Conservation (phyloP, 495 filamentous ascomycete species). For the Cudoniella acicularis region DNA sequence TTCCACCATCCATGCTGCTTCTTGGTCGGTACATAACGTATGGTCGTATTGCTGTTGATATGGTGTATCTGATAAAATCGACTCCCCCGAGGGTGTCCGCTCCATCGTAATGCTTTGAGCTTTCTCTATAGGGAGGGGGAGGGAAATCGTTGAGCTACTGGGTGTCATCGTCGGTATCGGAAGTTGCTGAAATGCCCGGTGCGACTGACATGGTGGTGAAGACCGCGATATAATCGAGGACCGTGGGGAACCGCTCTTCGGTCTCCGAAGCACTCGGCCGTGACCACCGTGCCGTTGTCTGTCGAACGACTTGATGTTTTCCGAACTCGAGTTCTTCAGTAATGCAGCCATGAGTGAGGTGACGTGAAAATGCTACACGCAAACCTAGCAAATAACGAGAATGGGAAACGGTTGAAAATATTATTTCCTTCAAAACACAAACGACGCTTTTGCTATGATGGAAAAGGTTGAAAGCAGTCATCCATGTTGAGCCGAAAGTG, state of each 20-base stretch:
- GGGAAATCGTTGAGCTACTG: neutral
- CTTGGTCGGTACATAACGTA: constrained; percentile 17
- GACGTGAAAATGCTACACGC: constrained; percentile 5
- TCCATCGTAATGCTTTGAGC: constrained; percentile 20
- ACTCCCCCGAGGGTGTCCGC: constrained; percentile 24
- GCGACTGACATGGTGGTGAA: constrained; percentile 12
- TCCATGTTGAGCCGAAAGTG: neutral
- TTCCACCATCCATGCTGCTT: constrained; percentile 18
- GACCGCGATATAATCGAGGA: constrained; percentile 1
- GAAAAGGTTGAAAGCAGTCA: neutral
- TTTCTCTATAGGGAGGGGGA: constrained; percentile 1
- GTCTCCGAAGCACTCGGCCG: neutral
- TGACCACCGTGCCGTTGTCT: constrained; percentile 11
- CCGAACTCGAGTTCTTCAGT: constrained; percentile 9
- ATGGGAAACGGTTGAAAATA: neutral
- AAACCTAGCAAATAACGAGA: constrained; percentile 3
- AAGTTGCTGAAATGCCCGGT: constrained; percentile 1
- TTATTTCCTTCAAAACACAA: neutral
- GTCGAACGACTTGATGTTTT: constrained; percentile 12
- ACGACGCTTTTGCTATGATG: neutral
- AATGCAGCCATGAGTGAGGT: constrained; percentile 16
- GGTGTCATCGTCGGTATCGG: neutral
- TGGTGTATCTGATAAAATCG: constrained; percentile 22
- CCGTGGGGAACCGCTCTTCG: neutral
- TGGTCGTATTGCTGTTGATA: constrained; percentile 4